Base-by-base conservation (phyloP, 768 basidiomycete species). In the Leccinum sublutescens region DNA sequence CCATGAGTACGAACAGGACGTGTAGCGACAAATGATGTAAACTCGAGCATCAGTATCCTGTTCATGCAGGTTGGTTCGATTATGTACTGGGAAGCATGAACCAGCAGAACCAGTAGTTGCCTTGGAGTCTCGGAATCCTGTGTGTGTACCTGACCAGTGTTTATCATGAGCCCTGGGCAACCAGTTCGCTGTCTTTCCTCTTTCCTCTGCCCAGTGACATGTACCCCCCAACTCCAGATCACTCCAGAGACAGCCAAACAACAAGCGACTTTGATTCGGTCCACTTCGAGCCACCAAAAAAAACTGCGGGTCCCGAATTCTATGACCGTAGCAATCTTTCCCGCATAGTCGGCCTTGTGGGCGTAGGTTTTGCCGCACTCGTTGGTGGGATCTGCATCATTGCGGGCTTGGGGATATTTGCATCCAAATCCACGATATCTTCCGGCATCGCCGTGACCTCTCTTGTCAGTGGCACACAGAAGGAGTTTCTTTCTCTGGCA, bases 301-400 rank as follows among this genome's bases (percentile, higher is more conserved):
- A 63, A n/a, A 68, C 62, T 4, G 56, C 63, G 5, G 63, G 70
- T 4, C 61, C 64, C 50, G 64, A 73, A 29, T 68, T 69, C 43
- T 74, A 68, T 43, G 74, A 70, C 56, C 65, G 65, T 36, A 67
- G 66, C 58, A 56, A 63, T 6, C 53, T 65, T 11, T 68, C 70
- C 12, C 68, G 73, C 45, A 62, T 21, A 23, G 29, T 65, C 3
- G 64, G 68, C 58, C 64, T 73, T 55, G 55, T 63, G n/a, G 69
- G 72, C 17, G 58, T 74, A 8, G 64, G 63, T 10, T 14, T 71
- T 12, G 55, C 72, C 17, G 50, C 62, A 7, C 7, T 70, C 2
- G 64, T 75, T 14, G 51, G 73, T 19, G 52, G 15, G 27, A n/a
- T 55, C 47, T 75, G 73, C 60, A 65, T 68, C 15, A 33, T 64